Conservation (phyloP, 306 rosid species). For the Pyrus communis region DNA sequence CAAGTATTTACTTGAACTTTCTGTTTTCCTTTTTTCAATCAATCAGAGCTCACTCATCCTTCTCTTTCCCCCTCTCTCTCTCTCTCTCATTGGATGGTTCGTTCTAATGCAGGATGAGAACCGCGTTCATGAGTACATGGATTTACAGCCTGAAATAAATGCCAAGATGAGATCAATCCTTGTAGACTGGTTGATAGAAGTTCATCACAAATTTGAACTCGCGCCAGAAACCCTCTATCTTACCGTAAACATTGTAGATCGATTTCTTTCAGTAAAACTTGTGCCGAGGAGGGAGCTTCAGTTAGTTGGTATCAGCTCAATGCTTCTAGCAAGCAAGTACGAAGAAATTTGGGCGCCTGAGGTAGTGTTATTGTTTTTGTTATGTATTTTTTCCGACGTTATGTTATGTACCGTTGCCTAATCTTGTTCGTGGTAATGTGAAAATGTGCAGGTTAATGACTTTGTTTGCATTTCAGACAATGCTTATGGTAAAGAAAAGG, state of each 20-base stretch:
- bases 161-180: conserved; percentile 84
- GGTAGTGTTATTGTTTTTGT: conserved; percentile 26
- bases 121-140: conserved; percentile 52
- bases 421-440: not conserved
- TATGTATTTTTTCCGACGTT: not conserved
- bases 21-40: not conserved
- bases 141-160: conserved; percentile 61
- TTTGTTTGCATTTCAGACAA: conserved; percentile 77
- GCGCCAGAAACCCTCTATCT: conserved; percentile 76
- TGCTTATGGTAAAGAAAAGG: conserved; percentile 55
- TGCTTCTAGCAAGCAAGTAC: conserved; percentile 83
- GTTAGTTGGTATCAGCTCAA: conserved; percentile 78
- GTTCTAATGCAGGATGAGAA: conserved; percentile 39
- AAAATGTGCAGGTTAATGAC: conserved; percentile 64
- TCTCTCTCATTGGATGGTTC: not conserved
- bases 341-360: conserved; percentile 97
- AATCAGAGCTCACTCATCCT: too few species aligned
- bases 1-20: conserved; percentile 35
- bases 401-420: not conserved
- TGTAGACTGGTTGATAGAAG: conserved; percentile 85
- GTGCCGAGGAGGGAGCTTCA: conserved; percentile 76
- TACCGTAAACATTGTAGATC: conserved; percentile 58
- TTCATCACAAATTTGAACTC: conserved; percentile 74
- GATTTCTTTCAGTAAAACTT: conserved; percentile 54
- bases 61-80: not conserved